Evolutionary conservation across 805 yeast species (phyloP).

Genomic region (Wickerhamiella dianesei): DNA sequence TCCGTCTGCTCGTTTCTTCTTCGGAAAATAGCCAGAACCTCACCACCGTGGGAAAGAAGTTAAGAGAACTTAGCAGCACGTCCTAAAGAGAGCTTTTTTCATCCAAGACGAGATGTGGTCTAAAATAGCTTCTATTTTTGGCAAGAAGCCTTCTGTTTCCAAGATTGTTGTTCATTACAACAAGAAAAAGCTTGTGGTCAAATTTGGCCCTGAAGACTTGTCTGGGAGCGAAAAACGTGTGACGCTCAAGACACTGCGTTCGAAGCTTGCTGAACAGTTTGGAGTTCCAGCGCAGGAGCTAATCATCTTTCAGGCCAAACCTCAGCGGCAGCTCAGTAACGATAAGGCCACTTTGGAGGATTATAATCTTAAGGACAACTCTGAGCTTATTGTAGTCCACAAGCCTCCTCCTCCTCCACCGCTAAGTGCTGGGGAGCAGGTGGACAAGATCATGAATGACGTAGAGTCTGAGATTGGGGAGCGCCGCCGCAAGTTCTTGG

Average conservation of each 20-base stretch:
- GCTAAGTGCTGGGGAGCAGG: slow-evolving; percentile 17
- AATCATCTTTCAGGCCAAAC: slow-evolving; percentile 10
- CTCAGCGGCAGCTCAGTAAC: slow-evolving; percentile 14
- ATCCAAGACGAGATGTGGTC: too few species aligned
- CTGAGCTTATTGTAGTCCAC: slow-evolving; percentile 18
- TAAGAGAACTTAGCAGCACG: too few species aligned
- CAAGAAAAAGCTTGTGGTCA: slow-evolving; percentile 15
- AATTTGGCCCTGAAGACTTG: slow-evolving; percentile 18
- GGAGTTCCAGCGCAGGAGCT: slow-evolving; percentile 28
- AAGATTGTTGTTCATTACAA: slow-evolving; percentile 15
- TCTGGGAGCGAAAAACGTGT: slow-evolving; percentile 48
- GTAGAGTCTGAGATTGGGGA: slow-evolving; percentile 21
- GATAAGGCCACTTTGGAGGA: slow-evolving; percentile 11
- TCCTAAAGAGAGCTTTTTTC: too few species aligned
- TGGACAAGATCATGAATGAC: slow-evolving; percentile 17
- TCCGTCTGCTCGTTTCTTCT: too few species aligned
- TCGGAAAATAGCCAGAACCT: too few species aligned
- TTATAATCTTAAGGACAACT: slow-evolving; percentile 15
- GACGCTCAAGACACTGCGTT: slow-evolving; percentile 46
- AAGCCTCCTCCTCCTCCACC: slow-evolving; percentile 11
- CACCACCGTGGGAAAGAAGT: too few species aligned
- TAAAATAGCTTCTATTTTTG: neutral
- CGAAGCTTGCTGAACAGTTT: slow-evolving; percentile 42
- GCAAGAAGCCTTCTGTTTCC: neutral
- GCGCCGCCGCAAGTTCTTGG: slow-evolving; percentile 16